Evolutionary conservation across 1,139 yeast genomes (phyloP).

Genomic region (Candida sanyaensis): DNA sequence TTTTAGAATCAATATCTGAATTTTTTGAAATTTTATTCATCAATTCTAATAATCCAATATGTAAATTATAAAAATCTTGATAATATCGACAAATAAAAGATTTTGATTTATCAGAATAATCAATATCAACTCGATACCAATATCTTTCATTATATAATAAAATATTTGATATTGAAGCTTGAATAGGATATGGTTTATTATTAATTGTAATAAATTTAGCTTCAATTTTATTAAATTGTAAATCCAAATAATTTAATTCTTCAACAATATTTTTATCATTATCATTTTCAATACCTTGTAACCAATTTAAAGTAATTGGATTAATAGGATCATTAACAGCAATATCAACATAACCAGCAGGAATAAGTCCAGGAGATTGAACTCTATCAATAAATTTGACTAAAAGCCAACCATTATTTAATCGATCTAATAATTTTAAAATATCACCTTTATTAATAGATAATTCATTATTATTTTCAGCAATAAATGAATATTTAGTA

Average conservation of each 20-base stretch:
- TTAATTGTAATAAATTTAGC: conserved; percentile 30
- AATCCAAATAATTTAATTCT: conserved; percentile 16
- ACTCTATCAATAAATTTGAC: conserved; percentile 45
- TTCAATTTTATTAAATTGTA: conserved; percentile 15
- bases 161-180: conserved; percentile 36
- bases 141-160: conserved; percentile 35
- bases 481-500: conserved; percentile 35
- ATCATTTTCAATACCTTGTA: conserved; percentile 14
- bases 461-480: conserved; percentile 37
- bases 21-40: conserved; percentile 1
- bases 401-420: conserved; percentile 45
- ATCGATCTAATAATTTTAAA: conserved; percentile 38
- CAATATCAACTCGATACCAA: conserved; percentile 47
- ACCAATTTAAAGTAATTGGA: conserved; percentile 42
- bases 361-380: conserved; percentile 39
- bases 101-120: conserved; percentile 31
- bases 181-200: conserved; percentile 32
- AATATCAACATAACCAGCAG: conserved; percentile 47
- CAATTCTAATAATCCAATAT: conserved; percentile 23
- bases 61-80: conserved; percentile 47
- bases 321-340: conserved; percentile 42
- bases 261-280: conserved; percentile 6
- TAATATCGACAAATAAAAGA: conserved; percentile 38
- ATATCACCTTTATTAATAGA: conserved; percentile 41
- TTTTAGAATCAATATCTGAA: not conserved